Evolutionary conservation across 768 basidiomycete genomes (phyloP).

Genomic region (Nidularia pulvinata): DNA sequence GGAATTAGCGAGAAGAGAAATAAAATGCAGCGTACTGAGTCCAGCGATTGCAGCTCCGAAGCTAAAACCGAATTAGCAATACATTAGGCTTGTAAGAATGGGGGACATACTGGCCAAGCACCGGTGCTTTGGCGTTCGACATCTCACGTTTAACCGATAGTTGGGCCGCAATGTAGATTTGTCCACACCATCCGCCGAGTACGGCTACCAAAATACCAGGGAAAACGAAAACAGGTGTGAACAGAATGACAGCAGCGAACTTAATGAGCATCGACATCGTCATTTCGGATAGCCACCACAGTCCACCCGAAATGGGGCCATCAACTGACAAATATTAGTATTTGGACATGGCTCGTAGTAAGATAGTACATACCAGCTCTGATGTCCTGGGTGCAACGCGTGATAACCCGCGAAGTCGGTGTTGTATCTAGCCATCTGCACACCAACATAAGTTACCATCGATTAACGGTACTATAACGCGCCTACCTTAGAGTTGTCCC

Average conservation of each 20-base stretch:
- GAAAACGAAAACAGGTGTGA: constrained; percentile 39
- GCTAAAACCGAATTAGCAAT: constrained; percentile 37
- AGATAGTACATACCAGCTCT: constrained; percentile 19
- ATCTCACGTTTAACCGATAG: constrained; percentile 42
- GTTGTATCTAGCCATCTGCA: constrained; percentile 39
- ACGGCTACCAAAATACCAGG: constrained; percentile 37
- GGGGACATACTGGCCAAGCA: constrained; percentile 39
- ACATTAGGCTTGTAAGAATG: constrained; percentile 13
- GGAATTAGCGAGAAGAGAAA: background rate
- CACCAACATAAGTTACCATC: background rate
- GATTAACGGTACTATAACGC: background rate
- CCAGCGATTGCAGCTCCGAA: constrained; percentile 43
- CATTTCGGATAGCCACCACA: constrained; percentile 24
- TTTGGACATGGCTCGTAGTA: constrained; percentile 35
- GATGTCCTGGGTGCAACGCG: constrained; percentile 61
- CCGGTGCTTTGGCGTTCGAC: constrained; percentile 32
- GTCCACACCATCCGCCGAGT: constrained; percentile 38
- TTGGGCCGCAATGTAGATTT: constrained; percentile 40
- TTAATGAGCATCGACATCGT: constrained; percentile 30
- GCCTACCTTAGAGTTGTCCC: constrained; percentile 54
- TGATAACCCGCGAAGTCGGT: constrained; percentile 45
- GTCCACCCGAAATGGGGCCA: constrained; percentile 22
- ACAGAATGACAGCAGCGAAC: constrained; percentile 35
- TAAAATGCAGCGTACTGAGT: constrained; percentile 27
- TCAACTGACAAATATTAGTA: constrained; percentile 50